These are phyloP conservation scores for Ballota nigra DNA, from an alignment of 257 asterid species.

Conservation along the genomic window DNA sequence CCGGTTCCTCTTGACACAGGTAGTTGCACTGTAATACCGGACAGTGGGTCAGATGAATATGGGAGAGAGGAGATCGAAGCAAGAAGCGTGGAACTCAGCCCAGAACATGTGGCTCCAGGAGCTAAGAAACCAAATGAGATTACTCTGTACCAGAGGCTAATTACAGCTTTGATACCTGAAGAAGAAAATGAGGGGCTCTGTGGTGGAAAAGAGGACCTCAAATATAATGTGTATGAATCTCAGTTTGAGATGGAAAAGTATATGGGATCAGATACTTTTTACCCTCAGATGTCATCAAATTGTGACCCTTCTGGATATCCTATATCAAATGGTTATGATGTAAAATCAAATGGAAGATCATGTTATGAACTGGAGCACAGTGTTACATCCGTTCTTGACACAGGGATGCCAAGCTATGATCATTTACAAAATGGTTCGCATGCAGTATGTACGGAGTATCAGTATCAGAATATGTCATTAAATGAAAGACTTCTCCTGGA, in stretches of 20 bases:
- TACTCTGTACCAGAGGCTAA: slow-evolving; percentile 70
- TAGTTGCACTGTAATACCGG: slow-evolving; percentile 41
- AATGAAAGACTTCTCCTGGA: slow-evolving; percentile 76
- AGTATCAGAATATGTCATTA: slow-evolving; percentile 61
- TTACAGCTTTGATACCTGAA: slow-evolving; percentile 84
- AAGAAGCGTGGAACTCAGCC: slow-evolving; percentile 43
- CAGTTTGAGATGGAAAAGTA: slow-evolving; percentile 52
- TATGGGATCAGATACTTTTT: slow-evolving; percentile 43
- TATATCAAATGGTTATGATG: slow-evolving; percentile 50
- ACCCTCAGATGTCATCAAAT: slow-evolving; percentile 38
- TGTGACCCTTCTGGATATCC: slow-evolving; percentile 44
- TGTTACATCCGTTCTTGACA: slow-evolving; percentile 33
- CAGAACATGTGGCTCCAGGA: slow-evolving; percentile 47
- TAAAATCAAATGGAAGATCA: slow-evolving; percentile 42
- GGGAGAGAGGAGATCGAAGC: slow-evolving; percentile 52
- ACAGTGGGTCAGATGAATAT: slow-evolving; percentile 44
- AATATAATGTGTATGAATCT: slow-evolving; percentile 44
- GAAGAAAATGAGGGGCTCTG: slow-evolving; percentile 49
- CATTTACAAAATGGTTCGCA: slow-evolving; percentile 45
- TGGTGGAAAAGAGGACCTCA: slow-evolving; percentile 46
- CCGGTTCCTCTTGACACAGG: slow-evolving; percentile 47
- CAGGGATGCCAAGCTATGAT: slow-evolving; percentile 40
- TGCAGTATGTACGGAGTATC: slow-evolving; percentile 50
- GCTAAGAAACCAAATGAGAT: slow-evolving; percentile 44
- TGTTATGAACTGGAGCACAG: slow-evolving; percentile 47